Evolutionary conservation across 139 green algal species (phyloP).

Genomic region (Marvania coccoides): DNA sequence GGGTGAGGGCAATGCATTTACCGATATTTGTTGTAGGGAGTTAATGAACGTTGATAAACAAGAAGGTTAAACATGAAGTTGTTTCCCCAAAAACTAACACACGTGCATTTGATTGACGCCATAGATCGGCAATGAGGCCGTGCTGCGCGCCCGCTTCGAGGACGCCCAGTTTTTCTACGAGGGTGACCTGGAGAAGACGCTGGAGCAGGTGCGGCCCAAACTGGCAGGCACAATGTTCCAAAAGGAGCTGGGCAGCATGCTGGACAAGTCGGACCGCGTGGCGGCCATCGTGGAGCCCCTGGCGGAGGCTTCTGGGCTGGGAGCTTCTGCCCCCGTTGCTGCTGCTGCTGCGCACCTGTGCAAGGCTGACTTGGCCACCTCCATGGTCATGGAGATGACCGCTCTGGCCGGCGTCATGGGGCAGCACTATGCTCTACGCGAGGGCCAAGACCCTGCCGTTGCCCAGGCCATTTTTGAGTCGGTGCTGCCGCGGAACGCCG

Average conservation of each 20-base stretch:
- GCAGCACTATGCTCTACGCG: constrained; percentile 64
- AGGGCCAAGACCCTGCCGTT: constrained; percentile 33
- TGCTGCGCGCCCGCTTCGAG: constrained; percentile 93
- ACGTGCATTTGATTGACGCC: background rate
- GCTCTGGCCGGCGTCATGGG: constrained; percentile 93
- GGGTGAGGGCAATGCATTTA: constrained; percentile 1
- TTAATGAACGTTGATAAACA: background rate
- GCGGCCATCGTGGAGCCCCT: constrained; percentile 61
- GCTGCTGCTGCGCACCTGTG: constrained; percentile 60
- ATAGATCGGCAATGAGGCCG: constrained; percentile 83
- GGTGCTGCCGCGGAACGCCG: constrained; percentile 72
- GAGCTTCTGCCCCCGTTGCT: background rate
- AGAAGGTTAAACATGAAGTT: background rate
- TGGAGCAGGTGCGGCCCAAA: constrained; percentile 66
- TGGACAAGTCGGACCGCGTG: constrained; percentile 81
- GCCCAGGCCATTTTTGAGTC: constrained; percentile 79
- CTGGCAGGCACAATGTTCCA: constrained; percentile 85
- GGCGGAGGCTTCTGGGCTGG: constrained; percentile 32
- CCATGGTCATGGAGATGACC: constrained; percentile 95
- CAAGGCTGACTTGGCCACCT: constrained; percentile 84
- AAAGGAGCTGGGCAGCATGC: constrained; percentile 84
- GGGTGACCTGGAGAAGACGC: constrained; percentile 64
- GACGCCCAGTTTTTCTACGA: constrained; percentile 97
- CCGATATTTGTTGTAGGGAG: background rate
- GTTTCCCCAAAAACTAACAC: background rate